Percentiles rank a stretch among this genome's conserved stretches.
Conservation (phyloP, 2,329 filamentous ascomycete genomes). For the Trichoderma lentiforme region DNA sequence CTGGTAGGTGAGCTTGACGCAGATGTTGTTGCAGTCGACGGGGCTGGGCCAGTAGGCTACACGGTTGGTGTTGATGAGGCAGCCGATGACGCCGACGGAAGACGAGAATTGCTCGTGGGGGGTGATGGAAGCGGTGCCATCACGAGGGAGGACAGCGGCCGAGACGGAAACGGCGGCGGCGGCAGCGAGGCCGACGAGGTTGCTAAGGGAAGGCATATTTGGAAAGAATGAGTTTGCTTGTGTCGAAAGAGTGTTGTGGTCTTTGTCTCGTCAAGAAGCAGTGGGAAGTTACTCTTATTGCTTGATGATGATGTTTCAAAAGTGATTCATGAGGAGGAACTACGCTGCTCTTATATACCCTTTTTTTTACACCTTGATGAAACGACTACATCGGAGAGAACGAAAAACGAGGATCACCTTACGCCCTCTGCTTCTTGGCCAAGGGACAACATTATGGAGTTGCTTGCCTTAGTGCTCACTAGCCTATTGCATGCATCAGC, state of each 20-base stretch:
- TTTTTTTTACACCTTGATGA: neutral
- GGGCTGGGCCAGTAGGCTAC: conserved; percentile 58
- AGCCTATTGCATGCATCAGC: neutral
- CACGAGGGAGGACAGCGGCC: conserved; percentile 28
- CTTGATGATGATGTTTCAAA: neutral
- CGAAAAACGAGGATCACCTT: neutral
- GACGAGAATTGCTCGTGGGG: conserved; percentile 57
- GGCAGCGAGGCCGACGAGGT: conserved; percentile 30
- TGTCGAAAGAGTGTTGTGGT: neutral
- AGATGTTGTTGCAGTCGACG: conserved; percentile 55
- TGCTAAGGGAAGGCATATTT: conserved; percentile 27
- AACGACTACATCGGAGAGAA: neutral
- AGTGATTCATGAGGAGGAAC: neutral
- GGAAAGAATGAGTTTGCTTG: conserved; percentile 22
- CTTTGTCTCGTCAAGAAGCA: neutral
- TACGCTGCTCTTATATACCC: neutral
- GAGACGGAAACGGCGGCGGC: conserved; percentile 26
- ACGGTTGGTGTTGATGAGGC: conserved; percentile 59
- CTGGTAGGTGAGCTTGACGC: conserved; percentile 50
- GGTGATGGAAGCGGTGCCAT: conserved; percentile 40
- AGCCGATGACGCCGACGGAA: conserved; percentile 56
- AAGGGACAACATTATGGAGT: neutral
- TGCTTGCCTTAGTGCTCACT: conserved; percentile 8
- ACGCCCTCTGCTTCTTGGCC: neutral
- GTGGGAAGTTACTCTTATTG: neutral